Percentiles rank a stretch among this genome's conserved stretches.
These are phyloP conservation scores for Plenodomus tracheiphilus DNA, from an alignment of 2,329 filamentous ascomycete genomes.

Conservation along the genomic window DNA sequence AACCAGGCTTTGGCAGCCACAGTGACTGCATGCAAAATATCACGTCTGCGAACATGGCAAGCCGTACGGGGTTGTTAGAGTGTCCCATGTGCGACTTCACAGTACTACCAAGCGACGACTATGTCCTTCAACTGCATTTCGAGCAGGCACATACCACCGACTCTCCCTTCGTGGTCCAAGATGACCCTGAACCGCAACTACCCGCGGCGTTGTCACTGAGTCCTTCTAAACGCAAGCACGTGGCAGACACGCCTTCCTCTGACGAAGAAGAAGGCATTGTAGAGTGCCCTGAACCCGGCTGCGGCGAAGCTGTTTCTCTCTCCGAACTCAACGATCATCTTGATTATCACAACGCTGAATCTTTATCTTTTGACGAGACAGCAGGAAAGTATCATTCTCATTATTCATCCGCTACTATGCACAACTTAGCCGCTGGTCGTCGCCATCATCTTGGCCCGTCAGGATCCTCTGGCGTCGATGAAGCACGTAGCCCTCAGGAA, in stretches of 20 bases:
- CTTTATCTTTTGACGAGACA: slow-evolving; percentile 43
- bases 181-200: slow-evolving; percentile 35
- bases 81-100: slow-evolving; percentile 43
- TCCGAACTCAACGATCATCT: slow-evolving; percentile 52
- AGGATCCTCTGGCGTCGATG: not conserved
- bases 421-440: slow-evolving; percentile 16
- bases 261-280: slow-evolving; percentile 35
- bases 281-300: slow-evolving; percentile 48
- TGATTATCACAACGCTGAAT: slow-evolving; percentile 48
- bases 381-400: slow-evolving; percentile 40
- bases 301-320: slow-evolving; percentile 48
- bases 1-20: slow-evolving; percentile 2
- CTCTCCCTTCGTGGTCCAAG: slow-evolving; percentile 41
- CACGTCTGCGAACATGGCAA: slow-evolving; percentile 16
- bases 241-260: slow-evolving; percentile 31
- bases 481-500: not conserved
- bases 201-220: slow-evolving; percentile 21
- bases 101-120: slow-evolving; percentile 31
- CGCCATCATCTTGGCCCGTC: slow-evolving; percentile 10
- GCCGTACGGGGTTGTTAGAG: slow-evolving; percentile 26
- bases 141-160: slow-evolving; percentile 46
- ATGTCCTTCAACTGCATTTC: slow-evolving; percentile 45
- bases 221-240: slow-evolving; percentile 22
- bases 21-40: slow-evolving; percentile 1
- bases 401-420: slow-evolving; percentile 38